A percentile compares a stretch with the other conserved stretches of the same genome.
Conservation (phyloP, 2,329 filamentous ascomycete genomes). For the Apiospora sp. region DNA sequence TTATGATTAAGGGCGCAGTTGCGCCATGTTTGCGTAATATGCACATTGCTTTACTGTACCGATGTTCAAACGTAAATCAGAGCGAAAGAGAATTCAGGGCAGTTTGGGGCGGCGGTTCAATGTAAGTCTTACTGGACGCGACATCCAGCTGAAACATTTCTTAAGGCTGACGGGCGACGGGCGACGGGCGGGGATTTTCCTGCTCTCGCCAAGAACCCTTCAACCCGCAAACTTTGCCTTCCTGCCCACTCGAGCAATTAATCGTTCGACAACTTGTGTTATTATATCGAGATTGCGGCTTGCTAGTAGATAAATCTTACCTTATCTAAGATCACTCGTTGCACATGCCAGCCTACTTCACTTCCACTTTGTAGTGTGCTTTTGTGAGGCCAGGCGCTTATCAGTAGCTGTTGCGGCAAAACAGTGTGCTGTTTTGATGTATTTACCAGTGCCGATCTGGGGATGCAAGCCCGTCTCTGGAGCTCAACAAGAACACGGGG, state of each 20-base stretch:
- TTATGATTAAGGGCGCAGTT: no score
- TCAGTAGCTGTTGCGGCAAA: not conserved
- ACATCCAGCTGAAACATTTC: conserved; percentile 13
- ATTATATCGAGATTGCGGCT: not conserved
- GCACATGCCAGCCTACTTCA: not conserved
- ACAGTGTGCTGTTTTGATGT: not conserved
- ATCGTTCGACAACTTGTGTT: conserved; percentile 11
- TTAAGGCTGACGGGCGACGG: conserved; percentile 17
- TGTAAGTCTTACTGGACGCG: not conserved
- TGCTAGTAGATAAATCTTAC: not conserved
- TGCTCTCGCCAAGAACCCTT: not conserved
- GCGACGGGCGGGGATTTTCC: not conserved
- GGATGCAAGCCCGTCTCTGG: not conserved
- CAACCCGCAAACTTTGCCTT: conserved; percentile 5
- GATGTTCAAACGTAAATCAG: no score
- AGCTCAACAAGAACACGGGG: conserved; percentile 14
- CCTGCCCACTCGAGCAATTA: not conserved
- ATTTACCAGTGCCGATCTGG: no score
- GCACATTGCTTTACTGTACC: not conserved
- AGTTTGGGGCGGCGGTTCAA: not conserved
- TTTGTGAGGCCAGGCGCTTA: no score
- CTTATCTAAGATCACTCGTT: not conserved
- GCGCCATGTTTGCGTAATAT: not conserved
- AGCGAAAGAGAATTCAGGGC: not conserved
- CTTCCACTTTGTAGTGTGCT: no score